Conservation (phyloP, 768 basidiomycete species). For the Tephrocybe sp. region DNA sequence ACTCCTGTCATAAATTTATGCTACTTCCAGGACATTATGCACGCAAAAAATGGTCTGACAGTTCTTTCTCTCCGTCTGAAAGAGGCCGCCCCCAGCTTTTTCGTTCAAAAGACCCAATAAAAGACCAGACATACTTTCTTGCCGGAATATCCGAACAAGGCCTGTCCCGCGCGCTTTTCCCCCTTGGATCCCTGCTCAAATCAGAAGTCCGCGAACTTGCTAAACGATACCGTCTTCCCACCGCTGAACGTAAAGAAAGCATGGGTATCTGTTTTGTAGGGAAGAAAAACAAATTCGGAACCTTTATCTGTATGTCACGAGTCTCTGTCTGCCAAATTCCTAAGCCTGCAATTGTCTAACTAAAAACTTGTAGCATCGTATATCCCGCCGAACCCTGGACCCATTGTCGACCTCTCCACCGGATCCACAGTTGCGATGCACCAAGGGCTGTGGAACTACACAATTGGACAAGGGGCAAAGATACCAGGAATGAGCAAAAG, state of each 20-base stretch:
- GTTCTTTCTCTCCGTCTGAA: not conserved
- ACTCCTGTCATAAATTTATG: not conserved
- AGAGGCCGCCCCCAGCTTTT: slow-evolving; percentile 46
- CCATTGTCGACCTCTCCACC: slow-evolving; percentile 56
- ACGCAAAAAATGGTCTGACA: slow-evolving; percentile 49
- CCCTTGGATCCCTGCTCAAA: slow-evolving; percentile 68
- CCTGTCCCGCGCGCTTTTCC: slow-evolving; percentile 73
- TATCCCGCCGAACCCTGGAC: slow-evolving; percentile 64
- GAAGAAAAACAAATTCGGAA: slow-evolving; percentile 64
- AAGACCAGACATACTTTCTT: slow-evolving; percentile 93
- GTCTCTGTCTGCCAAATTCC: not conserved
- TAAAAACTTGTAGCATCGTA: slow-evolving; percentile 62
- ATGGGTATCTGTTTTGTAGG: slow-evolving; percentile 97
- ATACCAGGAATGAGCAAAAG: slow-evolving; percentile 57
- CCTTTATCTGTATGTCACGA: slow-evolving; percentile 63
- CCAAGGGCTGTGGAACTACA: slow-evolving; percentile 78
- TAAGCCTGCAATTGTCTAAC: not conserved
- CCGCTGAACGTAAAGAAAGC: slow-evolving; percentile 76
- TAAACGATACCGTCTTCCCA: slow-evolving; percentile 55
- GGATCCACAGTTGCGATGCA: slow-evolving; percentile 61
- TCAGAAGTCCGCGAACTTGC: slow-evolving; percentile 73
- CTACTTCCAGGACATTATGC: slow-evolving; percentile 80
- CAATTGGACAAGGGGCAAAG: slow-evolving; percentile 78
- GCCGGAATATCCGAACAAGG: slow-evolving; percentile 69
- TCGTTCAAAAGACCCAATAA: slow-evolving; percentile 55